Percentiles rank a stretch among this genome's conserved stretches.
Conservation (phyloP, 306 rosid genomes). For the Pyrus communis region DNA sequence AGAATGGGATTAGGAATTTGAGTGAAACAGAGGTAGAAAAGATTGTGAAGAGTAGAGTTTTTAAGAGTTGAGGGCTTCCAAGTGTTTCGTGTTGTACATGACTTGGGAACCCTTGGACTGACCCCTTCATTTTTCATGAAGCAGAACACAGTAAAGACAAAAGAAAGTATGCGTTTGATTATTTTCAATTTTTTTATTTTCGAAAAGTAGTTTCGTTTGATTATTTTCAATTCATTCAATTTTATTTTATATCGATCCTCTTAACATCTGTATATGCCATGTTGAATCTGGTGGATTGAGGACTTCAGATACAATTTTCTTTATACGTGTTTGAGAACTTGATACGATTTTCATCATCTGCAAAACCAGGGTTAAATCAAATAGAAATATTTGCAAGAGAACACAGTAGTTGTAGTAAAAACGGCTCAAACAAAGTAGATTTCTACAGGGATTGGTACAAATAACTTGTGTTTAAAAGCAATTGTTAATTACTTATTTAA, state of each 20-base stretch:
- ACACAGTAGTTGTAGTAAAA: too few species aligned
- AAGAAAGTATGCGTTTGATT: background rate
- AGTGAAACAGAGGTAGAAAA: conserved; percentile 52
- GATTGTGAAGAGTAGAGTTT: conserved; percentile 59
- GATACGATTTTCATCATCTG: too few species aligned
- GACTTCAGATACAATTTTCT: background rate
- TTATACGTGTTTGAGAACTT: background rate
- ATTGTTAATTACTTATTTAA: too few species aligned
- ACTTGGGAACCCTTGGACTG: conserved; percentile 21
- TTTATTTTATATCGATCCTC: background rate
- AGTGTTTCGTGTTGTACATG: conserved; percentile 23
- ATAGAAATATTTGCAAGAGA: too few species aligned
- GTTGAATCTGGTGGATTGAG: background rate
- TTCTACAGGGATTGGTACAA: too few species aligned
- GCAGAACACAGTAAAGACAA: conserved; percentile 18
- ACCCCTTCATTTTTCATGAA: conserved; percentile 21
- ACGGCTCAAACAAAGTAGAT: too few species aligned
- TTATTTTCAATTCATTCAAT: background rate
- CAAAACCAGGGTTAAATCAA: too few species aligned
- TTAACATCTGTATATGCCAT: background rate
- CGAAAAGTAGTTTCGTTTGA: too few species aligned
- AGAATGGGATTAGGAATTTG: conserved; percentile 49
- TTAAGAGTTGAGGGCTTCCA: conserved; percentile 31
- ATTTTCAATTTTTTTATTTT: too few species aligned
- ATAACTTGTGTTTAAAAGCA: too few species aligned